Conservation (phyloP, 2,329 filamentous ascomycete genomes). For the Paraphaeosphaeria minitans region DNA sequence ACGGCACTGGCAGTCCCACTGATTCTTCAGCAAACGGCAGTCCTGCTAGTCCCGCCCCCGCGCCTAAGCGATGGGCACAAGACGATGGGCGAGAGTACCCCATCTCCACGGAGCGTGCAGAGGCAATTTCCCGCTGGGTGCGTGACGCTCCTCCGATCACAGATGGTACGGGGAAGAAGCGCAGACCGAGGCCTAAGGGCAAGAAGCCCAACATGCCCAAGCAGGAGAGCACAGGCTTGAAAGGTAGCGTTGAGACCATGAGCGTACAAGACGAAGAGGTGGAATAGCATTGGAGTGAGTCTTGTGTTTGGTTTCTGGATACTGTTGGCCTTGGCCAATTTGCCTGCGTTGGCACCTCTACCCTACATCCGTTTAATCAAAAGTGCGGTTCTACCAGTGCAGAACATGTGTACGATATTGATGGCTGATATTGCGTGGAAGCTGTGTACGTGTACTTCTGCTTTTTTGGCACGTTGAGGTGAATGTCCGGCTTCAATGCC, state of each 20-base stretch:
- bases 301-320: neutral
- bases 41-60: slow-evolving; percentile 14
- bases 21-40: slow-evolving; percentile 3
- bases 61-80: slow-evolving; percentile 64
- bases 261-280: slow-evolving; percentile 24
- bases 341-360: neutral
- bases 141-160: slow-evolving; percentile 51
- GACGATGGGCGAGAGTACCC: slow-evolving; percentile 72
- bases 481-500: neutral
- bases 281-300: slow-evolving; percentile 10
- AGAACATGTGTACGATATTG: too few species aligned
- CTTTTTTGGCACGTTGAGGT: neutral
- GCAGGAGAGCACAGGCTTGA: slow-evolving; percentile 19
- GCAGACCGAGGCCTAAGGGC: slow-evolving; percentile 33
- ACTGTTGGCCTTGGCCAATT: slow-evolving; percentile 4
- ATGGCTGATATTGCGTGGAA: neutral
- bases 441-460: neutral
- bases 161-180: slow-evolving; percentile 44
- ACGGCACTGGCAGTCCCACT: neutral
- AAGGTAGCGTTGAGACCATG: slow-evolving; percentile 27
- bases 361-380: neutral
- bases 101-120: slow-evolving; percentile 71
- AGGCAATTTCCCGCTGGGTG: slow-evolving; percentile 73
- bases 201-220: slow-evolving; percentile 18
- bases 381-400: neutral